Evolutionary conservation across 2,329 filamentous ascomycete species (phyloP).

Genomic region (Exserohilum rostratum): DNA sequence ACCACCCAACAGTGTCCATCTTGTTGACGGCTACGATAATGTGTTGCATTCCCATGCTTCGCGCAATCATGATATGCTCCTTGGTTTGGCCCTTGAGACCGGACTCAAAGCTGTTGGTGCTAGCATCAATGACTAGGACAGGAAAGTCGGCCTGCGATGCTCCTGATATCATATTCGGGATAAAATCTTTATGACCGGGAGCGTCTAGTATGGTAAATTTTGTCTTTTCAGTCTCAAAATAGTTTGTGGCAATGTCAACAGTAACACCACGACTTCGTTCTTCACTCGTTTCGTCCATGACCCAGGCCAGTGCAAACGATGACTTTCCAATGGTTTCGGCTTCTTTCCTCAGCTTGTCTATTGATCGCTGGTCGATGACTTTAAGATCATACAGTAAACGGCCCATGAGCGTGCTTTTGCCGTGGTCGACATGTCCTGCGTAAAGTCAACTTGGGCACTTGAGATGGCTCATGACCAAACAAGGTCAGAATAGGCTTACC

Average conservation of each 20-base stretch:
- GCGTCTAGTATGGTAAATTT: slow-evolving; percentile 94
- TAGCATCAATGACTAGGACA: slow-evolving; percentile 90
- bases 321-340: slow-evolving; percentile 91
- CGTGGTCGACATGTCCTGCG: slow-evolving; percentile 90
- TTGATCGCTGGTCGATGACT: slow-evolving; percentile 82
- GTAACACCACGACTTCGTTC: slow-evolving; percentile 90
- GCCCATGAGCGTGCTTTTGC: slow-evolving; percentile 97
- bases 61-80: slow-evolving; percentile 87
- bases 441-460: not conserved
- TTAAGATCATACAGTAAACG: slow-evolving; percentile 88
- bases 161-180: slow-evolving; percentile 98
- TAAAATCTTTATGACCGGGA: slow-evolving; percentile 92
- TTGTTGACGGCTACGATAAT: slow-evolving; percentile 95
- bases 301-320: slow-evolving; percentile 96
- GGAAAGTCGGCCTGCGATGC: slow-evolving; percentile 96
- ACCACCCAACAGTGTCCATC: slow-evolving; percentile 87
- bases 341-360: slow-evolving; percentile 87
- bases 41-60: slow-evolving; percentile 87
- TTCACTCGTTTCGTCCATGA: slow-evolving; percentile 89
- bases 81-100: slow-evolving; percentile 92
- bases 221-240: slow-evolving; percentile 87
- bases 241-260: slow-evolving; percentile 93
- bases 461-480: not conserved
- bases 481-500: slow-evolving; percentile 59
- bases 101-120: slow-evolving; percentile 89